Base-by-base conservation (phyloP, 2,329 filamentous ascomycete species). In the Annulohypoxylon truncatum region DNA sequence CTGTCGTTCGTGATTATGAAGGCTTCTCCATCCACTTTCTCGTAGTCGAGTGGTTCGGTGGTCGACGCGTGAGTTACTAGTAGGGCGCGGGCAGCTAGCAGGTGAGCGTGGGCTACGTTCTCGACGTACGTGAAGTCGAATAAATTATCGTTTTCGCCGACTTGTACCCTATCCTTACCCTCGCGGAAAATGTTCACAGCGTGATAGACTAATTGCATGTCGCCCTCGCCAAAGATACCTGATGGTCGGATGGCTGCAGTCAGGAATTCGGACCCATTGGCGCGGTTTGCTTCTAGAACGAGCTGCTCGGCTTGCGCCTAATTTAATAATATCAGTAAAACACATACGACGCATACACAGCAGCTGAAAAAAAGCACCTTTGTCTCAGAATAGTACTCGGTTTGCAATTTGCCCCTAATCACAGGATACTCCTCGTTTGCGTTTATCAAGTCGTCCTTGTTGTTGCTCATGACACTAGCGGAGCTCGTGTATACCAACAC, bases 1-100 rank as follows among this genome's bases (percentile, higher is more conserved):
- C 89, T 84, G 79, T 94, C 92, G 78, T 98, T 98, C 62, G 93
- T 96, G 75, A 98, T 88, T 81, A 97, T 89, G 82, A 98, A 95
- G 53, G 90, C 90, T 78, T 97, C 90, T 64, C 95, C 96, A 77
- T 94, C 92, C 52, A 94, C 89, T 64, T 85, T 85, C 81, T 93
- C 91, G 79, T 89, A 81, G 79, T 92, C 88, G 35, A 92, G 84
- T n/a, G 89, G 89, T 0, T 84, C 83, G 18, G 87, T 89, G 57
- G 82, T 79, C 31, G 78, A 68, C n/a, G 85, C 81, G 63, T 84
- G 80, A 1, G 88, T 89, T 58, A 84, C 82, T 48, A 96, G 84
- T 42, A 97, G 87, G 61, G 90, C 90, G 67, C 85, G 85, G 3
- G 91, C 89, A 33, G 94, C 94, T 52, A 97, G 90, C 46, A 96